These are phyloP conservation scores for Raffaelea albimanens DNA, from an alignment of 2,329 filamentous ascomycete genomes.

Conservation along the genomic window DNA sequence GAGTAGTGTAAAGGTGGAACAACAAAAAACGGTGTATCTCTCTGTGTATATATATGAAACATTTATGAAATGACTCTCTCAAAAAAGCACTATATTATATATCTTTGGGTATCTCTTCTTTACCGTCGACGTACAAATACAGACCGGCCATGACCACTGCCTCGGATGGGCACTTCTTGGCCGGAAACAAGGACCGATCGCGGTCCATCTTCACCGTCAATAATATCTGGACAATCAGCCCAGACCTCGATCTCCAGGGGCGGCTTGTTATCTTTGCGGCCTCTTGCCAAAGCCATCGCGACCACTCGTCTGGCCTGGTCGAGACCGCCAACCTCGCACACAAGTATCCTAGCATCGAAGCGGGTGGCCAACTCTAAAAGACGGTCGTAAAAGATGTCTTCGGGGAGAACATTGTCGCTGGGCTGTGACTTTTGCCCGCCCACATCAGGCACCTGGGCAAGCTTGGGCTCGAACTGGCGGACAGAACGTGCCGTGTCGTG, in stretches of 20 bases:
- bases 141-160: conserved; percentile 37
- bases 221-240: conserved; percentile 54
- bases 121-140: conserved; percentile 27
- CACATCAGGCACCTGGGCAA: conserved; percentile 66
- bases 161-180: conserved; percentile 28
- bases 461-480: conserved; percentile 67
- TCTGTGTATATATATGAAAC: neutral
- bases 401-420: conserved; percentile 14
- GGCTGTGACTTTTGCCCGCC: neutral
- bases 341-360: conserved; percentile 42
- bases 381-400: conserved; percentile 58
- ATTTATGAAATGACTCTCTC: no score
- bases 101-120: neutral
- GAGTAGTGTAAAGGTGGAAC: conserved; percentile 2
- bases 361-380: conserved; percentile 46
- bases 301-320: conserved; percentile 58
- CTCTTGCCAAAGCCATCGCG: conserved; percentile 27
- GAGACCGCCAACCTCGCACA: conserved; percentile 65
- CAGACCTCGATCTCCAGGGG: conserved; percentile 51
- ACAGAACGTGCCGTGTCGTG: conserved; percentile 63
- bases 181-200: conserved; percentile 14
- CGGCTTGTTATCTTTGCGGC: conserved; percentile 12
- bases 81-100: neutral
- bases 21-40: neutral
- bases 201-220: conserved; percentile 18